phyloP scores from a whole-genome alignment of 345 rosid genomes.

The Passiflora organensis region DNA sequence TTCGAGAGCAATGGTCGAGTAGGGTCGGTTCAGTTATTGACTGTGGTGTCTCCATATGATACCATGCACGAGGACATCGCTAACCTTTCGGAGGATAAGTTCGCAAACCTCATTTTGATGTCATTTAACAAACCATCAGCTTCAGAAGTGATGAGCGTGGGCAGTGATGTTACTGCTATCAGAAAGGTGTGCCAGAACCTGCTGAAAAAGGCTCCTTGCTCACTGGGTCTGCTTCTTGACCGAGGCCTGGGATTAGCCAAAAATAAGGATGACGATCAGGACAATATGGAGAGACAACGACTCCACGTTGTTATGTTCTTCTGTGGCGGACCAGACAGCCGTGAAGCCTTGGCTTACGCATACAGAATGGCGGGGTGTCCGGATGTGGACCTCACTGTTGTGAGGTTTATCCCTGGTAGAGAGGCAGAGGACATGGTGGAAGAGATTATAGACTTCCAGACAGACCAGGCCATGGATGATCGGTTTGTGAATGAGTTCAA shows the following conservation, averaged over 20 bases:
- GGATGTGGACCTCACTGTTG: background rate
- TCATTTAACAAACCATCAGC: conserved; percentile 25
- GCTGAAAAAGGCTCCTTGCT: conserved; percentile 18
- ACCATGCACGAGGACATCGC: conserved; percentile 30
- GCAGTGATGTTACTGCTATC: conserved; percentile 5
- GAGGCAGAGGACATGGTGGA: background rate
- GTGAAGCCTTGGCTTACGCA: background rate
- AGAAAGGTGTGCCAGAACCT: conserved; percentile 18
- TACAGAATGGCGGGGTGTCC: background rate
- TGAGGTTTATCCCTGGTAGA: background rate
- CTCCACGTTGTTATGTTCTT: conserved; percentile 21
- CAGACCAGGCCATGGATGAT: background rate
- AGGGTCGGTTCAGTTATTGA: conserved; percentile 18
- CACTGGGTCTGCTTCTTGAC: conserved; percentile 28
- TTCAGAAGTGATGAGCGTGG: conserved; percentile 5
- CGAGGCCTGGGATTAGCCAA: conserved; percentile 15
- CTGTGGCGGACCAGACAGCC: conserved; percentile 16
- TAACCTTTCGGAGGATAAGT: conserved; percentile 26
- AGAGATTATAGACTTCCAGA: background rate
- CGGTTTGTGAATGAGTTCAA: background rate
- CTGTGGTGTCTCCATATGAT: conserved; percentile 29
- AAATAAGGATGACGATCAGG: no score
- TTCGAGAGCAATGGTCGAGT: background rate
- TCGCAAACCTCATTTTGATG: conserved; percentile 16
- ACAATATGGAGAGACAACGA: background rate